Conservation (phyloP, 768 basidiomycete species). For the Panaeolus papilionaceus region DNA sequence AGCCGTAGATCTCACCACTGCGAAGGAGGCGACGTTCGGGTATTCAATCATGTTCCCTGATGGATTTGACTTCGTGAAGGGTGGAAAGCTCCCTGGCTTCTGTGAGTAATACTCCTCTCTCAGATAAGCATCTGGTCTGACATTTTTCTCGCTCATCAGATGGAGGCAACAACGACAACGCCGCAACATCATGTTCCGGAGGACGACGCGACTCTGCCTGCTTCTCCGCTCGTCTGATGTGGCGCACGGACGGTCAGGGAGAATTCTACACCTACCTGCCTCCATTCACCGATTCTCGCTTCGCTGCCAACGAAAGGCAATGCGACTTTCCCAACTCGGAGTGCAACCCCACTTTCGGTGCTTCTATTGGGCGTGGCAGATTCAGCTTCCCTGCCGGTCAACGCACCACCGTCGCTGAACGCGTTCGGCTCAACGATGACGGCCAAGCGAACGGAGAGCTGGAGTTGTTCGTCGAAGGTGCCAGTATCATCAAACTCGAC, state of each 20-base stretch:
- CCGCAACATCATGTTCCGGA: conserved; percentile 67
- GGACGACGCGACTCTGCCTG: conserved; percentile 72
- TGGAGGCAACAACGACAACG: conserved; percentile 65
- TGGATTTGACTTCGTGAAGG: conserved; percentile 71
- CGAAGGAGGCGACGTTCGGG: conserved; percentile 64
- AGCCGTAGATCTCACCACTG: conserved; percentile 39
- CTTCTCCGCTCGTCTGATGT: conserved; percentile 79
- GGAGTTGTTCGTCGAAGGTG: conserved; percentile 68
- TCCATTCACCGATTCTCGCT: conserved; percentile 38
- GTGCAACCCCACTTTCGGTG: conserved; percentile 63
- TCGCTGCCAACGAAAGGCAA: conserved; percentile 46
- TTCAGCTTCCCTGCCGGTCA: conserved; percentile 60
- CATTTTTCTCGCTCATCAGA: conserved; percentile 37
- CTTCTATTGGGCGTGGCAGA: conserved; percentile 70
- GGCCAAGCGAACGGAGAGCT: conserved; percentile 70
- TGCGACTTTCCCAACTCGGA: conserved; percentile 47
- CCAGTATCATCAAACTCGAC: conserved; percentile 53
- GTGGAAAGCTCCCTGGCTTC: conserved; percentile 80
- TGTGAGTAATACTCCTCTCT: conserved; percentile 46
- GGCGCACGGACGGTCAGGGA: conserved; percentile 61
- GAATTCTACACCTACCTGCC: conserved; percentile 80
- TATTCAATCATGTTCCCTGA: conserved; percentile 71
- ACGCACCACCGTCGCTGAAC: conserved; percentile 66
- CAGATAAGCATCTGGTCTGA: neutral
- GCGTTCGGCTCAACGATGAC: conserved; percentile 70